Conservation (phyloP, 2,329 filamentous ascomycete genomes). For the Ceratocystis cacaofunesta region DNA sequence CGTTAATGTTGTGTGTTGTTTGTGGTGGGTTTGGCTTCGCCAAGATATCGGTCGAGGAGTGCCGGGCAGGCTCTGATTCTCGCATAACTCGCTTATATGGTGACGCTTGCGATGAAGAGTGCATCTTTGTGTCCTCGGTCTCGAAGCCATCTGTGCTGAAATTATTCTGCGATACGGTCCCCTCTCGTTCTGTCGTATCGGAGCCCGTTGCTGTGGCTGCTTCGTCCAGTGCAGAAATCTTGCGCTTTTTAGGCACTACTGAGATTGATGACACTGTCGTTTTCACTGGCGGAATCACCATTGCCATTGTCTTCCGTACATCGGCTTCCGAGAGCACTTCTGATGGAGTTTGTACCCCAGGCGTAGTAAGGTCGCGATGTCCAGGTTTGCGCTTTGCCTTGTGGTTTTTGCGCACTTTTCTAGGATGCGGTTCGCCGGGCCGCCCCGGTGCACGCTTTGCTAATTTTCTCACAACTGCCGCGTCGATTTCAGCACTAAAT, state of each 20-base stretch:
- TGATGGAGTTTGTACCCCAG: neutral
- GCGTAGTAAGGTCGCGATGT: neutral
- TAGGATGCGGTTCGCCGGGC: neutral
- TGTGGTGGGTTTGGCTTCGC: neutral
- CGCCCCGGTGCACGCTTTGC: neutral
- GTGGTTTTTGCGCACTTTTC: neutral
- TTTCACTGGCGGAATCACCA: neutral
- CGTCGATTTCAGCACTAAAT: slow-evolving; percentile 2
- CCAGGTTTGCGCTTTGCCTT: neutral
- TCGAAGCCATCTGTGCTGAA: neutral
- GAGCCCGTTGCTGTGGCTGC: neutral
- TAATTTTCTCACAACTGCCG: neutral
- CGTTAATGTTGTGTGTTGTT: neutral
- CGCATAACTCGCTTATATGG: neutral
- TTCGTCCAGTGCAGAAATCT: neutral
- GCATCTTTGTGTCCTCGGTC: neutral
- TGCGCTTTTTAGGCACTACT: neutral
- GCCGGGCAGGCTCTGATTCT: neutral
- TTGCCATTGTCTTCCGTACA: neutral
- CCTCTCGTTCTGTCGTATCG: neutral
- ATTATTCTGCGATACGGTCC: neutral
- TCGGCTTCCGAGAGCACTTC: neutral
- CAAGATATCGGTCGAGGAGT: neutral
- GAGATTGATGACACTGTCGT: slow-evolving; percentile 1
- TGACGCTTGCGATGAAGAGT: neutral